Conservation (phyloP, 768 basidiomycete genomes). For the Pleurotus tuber-regium region DNA sequence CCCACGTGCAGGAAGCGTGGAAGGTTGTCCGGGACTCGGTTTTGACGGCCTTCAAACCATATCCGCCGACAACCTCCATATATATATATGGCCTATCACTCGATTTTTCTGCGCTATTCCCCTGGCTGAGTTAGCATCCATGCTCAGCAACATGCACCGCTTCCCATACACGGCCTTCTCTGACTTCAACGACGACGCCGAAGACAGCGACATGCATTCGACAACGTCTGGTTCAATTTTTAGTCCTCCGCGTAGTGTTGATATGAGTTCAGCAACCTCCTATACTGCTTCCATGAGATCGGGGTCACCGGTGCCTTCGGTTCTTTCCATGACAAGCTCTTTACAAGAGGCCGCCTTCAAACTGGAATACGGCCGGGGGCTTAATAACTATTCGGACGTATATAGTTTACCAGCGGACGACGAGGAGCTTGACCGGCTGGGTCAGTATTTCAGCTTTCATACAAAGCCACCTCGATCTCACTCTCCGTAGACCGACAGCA, state of each 20-base stretch:
- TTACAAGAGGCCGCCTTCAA: constrained; percentile 56
- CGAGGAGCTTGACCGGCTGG: constrained; percentile 68
- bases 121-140: background rate
- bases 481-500: constrained; percentile 62
- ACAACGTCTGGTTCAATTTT: constrained; percentile 38
- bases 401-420: constrained; percentile 79
- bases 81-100: background rate
- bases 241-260: constrained; percentile 33
- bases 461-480: constrained; percentile 10
- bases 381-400: constrained; percentile 79
- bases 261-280: constrained; percentile 53
- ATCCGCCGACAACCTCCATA: constrained; percentile 22
- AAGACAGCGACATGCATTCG: constrained; percentile 46
- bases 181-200: constrained; percentile 35
- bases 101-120: background rate
- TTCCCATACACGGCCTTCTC: constrained; percentile 2
- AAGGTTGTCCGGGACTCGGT: background rate
- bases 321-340: constrained; percentile 67
- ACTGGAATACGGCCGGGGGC: constrained; percentile 63
- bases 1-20: constrained; percentile 8
- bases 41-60: background rate
- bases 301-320: constrained; percentile 63
- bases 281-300: constrained; percentile 61
- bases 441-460: constrained; percentile 33
- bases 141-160: background rate